Evolutionary conservation across 2,329 filamentous ascomycete genomes (phyloP).

Genomic region (Paraphoma sp.): DNA sequence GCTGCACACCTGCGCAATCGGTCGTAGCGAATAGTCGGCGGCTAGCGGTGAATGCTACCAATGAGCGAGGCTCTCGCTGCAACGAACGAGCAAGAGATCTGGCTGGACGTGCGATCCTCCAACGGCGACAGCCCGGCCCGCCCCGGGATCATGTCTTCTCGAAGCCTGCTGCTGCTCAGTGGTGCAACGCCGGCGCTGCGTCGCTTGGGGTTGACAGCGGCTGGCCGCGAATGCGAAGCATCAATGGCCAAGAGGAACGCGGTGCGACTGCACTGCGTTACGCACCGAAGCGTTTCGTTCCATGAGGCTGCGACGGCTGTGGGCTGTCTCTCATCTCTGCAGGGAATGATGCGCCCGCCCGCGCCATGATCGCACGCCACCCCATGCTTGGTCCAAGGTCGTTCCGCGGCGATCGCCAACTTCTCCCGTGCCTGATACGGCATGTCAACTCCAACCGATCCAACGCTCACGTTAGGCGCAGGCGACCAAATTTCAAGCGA

Average conservation of each 20-base stretch:
- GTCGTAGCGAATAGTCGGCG: constrained; percentile 37
- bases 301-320: constrained; percentile 39
- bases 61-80: constrained; percentile 16
- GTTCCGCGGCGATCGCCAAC: constrained; percentile 40
- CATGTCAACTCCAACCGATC: constrained; percentile 19
- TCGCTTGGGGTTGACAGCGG: constrained; percentile 41
- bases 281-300: constrained; percentile 12
- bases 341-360: constrained; percentile 36
- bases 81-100: constrained; percentile 43
- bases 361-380: constrained; percentile 40
- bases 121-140: constrained; percentile 49
- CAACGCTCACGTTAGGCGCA: constrained; percentile 12
- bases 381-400: constrained; percentile 25
- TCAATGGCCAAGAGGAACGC: constrained; percentile 10
- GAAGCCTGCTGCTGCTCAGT: constrained; percentile 40
- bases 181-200: constrained; percentile 33
- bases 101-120: constrained; percentile 33
- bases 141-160: constrained; percentile 47
- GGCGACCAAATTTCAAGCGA: constrained; percentile 15
- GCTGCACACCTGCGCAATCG: constrained; percentile 46
- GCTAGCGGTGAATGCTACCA: constrained; percentile 34
- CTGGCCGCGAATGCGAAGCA: constrained; percentile 24
- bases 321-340: constrained; percentile 32
- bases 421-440: constrained; percentile 38
- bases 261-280: constrained; percentile 16